A percentile compares a stretch with the other conserved stretches of the same genome.
These are phyloP conservation scores for Panaeolus cyanescens DNA, from an alignment of 768 basidiomycete genomes.

Conservation along the genomic window DNA sequence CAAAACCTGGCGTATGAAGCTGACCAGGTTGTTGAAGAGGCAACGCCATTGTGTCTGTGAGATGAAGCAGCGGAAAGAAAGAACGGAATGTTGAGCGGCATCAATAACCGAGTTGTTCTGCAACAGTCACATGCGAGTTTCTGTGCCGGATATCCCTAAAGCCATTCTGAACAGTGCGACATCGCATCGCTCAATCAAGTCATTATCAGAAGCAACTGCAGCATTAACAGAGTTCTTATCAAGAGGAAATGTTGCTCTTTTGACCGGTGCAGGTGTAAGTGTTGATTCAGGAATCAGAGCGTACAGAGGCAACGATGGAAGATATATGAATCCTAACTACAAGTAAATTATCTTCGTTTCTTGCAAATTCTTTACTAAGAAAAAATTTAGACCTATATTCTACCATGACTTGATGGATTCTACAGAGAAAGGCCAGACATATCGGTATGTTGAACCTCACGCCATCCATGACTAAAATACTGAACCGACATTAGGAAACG, in stretches of 20 bases:
- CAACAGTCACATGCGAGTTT: constrained; percentile 70
- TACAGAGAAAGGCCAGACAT: constrained; percentile 65
- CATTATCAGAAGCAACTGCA: constrained; percentile 55
- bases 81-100: constrained; percentile 7
- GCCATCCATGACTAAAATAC: not conserved
- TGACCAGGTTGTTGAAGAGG: constrained; percentile 45
- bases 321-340: constrained; percentile 90
- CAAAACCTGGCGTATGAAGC: constrained; percentile 78
- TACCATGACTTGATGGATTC: constrained; percentile 84
- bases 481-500: constrained; percentile 56
- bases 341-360: constrained; percentile 47
- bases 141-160: constrained; percentile 75
- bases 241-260: constrained; percentile 67
- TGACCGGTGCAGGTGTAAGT: constrained; percentile 93
- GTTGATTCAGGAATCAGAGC: constrained; percentile 96
- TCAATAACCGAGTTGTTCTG: constrained; percentile 21
- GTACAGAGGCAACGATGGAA: constrained; percentile 86
- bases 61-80: constrained; percentile 9
- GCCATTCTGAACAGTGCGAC: constrained; percentile 49
- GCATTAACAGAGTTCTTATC: constrained; percentile 67
- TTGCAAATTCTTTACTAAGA: constrained; percentile 6
- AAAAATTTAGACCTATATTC: constrained; percentile 58
- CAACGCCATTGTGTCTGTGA: constrained; percentile 29
- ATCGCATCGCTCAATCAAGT: constrained; percentile 34
- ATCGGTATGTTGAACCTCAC: constrained; percentile 56